These are phyloP conservation scores for Paecilomyces formosus DNA, from an alignment of 2,329 filamentous ascomycete species.

Conservation along the genomic window DNA sequence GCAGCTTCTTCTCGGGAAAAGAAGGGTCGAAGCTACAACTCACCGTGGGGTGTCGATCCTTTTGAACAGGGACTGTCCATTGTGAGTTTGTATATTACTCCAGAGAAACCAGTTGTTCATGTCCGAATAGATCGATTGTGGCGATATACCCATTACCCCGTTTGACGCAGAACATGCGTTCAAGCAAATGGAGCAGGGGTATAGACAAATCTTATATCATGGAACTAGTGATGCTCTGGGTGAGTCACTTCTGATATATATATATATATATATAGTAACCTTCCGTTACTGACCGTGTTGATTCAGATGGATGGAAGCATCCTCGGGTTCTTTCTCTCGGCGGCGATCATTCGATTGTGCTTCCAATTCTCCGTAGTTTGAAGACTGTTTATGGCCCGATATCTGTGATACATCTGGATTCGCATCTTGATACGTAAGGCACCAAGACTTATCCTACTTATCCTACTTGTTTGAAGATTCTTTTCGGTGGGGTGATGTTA, in stretches of 20 bases:
- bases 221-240: not conserved
- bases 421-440: constrained; percentile 19
- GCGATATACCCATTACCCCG: constrained; percentile 20
- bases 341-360: constrained; percentile 17
- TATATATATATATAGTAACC: not conserved
- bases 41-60: constrained; percentile 19
- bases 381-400: constrained; percentile 15
- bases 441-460: not conserved
- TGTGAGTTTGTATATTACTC: not conserved
- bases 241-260: not conserved
- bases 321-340: constrained; percentile 14
- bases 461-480: not conserved
- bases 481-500: no score
- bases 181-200: constrained; percentile 18
- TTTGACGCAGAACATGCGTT: constrained; percentile 17
- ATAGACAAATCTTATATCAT: constrained; percentile 11
- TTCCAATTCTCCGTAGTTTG: constrained; percentile 17
- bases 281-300: not conserved
- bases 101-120: not conserved
- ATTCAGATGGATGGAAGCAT: constrained; percentile 6
- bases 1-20: constrained; percentile 20
- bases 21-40: constrained; percentile 20
- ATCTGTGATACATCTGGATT: constrained; percentile 20
- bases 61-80: constrained; percentile 14
- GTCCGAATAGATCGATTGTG: constrained; percentile 15